Base-by-base conservation (phyloP, 495 filamentous ascomycete genomes). In the Tirmania nivea region DNA sequence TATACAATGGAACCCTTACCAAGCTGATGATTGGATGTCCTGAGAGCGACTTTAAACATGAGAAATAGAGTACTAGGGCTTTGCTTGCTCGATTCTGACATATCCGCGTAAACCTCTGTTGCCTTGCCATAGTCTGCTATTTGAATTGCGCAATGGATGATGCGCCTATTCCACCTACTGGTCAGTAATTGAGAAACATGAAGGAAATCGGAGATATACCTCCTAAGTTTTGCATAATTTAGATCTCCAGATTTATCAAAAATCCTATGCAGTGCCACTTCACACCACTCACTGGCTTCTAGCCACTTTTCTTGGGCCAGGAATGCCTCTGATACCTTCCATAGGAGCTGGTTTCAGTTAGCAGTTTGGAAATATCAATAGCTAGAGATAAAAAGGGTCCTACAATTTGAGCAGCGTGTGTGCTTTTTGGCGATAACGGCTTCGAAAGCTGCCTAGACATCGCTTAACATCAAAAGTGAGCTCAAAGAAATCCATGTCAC, bases 31-130 rank as follows among this genome's bases (percentile, higher is more conserved):
- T 86, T 76, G 54, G 70, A 68, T 52, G 65, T 70, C 47, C 74
- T 68, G 5, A 92, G 63, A 2, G 83, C 81, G 34, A 83, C 67
- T 60, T 84, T 89, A 69, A 82, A 88, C 60, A 79, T 74, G 20
- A 92, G 63, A 62, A 82, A 88, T 37, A 75, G 69, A 9, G 82
- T 84, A 57, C 78, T 72, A 3, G 77, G 73, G 31, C 81, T 77
- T 50, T 68, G 68, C 59, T 70, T 71, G 48, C 69, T 71, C 19
- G 68, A 56, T 39, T 75, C 69, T 8, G 80, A 72, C 76, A 90
- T 80, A 35, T 71, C 65, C 42, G 68, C 64, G 59, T 82, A 78
- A 8, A 75, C 65, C 3, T 75, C 69, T 50, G 65, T 61, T 16
- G 80, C 81, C 50, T 66, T 65, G 6, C 68, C 66, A 19, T 71